phyloP scores from a whole-genome alignment of 1,284 basidiomycete species.

The Bjerkandera adusta region DNA sequence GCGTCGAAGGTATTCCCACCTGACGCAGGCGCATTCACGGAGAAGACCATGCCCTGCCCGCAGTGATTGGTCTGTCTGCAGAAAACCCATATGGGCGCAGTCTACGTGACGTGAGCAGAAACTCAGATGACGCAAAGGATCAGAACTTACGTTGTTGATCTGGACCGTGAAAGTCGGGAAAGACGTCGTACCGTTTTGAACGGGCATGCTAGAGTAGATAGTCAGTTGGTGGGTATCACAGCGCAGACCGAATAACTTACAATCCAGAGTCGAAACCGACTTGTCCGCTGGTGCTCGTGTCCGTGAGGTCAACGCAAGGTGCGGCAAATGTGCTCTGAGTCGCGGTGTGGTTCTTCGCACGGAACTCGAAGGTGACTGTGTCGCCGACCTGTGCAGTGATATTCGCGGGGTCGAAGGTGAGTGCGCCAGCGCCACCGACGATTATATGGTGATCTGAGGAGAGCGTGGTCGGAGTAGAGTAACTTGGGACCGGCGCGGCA shows the following conservation, averaged over 20 bases:
- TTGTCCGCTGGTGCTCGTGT: conserved; percentile 46
- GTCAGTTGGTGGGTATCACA: background rate
- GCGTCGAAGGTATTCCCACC: conserved; percentile 56
- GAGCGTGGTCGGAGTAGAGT: conserved; percentile 7
- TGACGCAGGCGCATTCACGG: conserved; percentile 53
- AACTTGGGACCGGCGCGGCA: conserved; percentile 6
- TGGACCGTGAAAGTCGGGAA: conserved; percentile 55
- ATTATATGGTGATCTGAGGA: conserved; percentile 43
- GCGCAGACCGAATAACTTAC: conserved; percentile 32
- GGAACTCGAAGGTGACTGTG: conserved; percentile 62
- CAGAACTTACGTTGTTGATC: conserved; percentile 49
- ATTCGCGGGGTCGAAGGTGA: conserved; percentile 52
- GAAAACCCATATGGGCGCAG: conserved; percentile 43
- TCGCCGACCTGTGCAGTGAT: conserved; percentile 57
- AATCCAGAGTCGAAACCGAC: conserved; percentile 63
- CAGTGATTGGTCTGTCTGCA: conserved; percentile 51
- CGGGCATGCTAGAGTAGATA: conserved; percentile 41
- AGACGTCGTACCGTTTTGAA: conserved; percentile 39
- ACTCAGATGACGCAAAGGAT: background rate
- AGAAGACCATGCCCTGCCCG: conserved; percentile 63
- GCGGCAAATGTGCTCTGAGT: conserved; percentile 57
- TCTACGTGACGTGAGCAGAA: conserved; percentile 21
- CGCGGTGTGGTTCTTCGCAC: conserved; percentile 43
- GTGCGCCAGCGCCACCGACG: conserved; percentile 44
- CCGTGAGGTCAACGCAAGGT: conserved; percentile 49